These are phyloP conservation scores for Solanum stenotomum DNA, from an alignment of 257 asterid species.

Conservation along the genomic window DNA sequence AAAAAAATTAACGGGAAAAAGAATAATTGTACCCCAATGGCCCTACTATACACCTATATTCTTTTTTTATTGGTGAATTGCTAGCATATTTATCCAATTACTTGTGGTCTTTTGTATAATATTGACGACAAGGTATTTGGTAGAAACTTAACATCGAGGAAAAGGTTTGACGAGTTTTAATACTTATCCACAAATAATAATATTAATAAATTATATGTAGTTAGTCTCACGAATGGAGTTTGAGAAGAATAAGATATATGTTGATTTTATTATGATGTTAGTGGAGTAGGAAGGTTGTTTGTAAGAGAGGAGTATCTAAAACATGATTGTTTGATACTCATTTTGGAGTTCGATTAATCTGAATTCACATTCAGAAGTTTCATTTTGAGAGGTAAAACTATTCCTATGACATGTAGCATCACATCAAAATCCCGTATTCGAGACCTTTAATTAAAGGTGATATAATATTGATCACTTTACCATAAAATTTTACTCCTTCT, in stretches of 20 bases:
- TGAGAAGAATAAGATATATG: not conserved
- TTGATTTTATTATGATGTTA: accelerated
- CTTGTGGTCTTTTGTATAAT: not conserved
- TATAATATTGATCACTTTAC: not conserved
- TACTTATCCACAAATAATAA: not conserved
- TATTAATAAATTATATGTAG: not conserved
- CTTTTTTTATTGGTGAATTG: not conserved
- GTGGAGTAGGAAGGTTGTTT: not conserved
- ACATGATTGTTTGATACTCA: accelerated
- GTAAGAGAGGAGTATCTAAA: not conserved
- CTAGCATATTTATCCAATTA: not conserved
- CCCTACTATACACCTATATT: not conserved
- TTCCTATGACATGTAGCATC: accelerated
- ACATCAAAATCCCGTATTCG: accelerated
- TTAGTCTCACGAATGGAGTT: not conserved
- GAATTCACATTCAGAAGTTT: accelerated
- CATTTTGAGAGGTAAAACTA: not conserved
- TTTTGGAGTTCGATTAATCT: not conserved
- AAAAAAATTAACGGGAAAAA: not conserved
- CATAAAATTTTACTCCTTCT: too few relatives aligned
- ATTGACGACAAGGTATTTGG: not conserved
- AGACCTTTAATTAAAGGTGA: accelerated
- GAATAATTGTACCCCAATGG: not conserved
- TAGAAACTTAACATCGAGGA: not conserved
- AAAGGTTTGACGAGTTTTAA: not conserved